Evolutionary conservation across 805 yeast species (phyloP).

Genomic region (Lachancea nothofagi): DNA sequence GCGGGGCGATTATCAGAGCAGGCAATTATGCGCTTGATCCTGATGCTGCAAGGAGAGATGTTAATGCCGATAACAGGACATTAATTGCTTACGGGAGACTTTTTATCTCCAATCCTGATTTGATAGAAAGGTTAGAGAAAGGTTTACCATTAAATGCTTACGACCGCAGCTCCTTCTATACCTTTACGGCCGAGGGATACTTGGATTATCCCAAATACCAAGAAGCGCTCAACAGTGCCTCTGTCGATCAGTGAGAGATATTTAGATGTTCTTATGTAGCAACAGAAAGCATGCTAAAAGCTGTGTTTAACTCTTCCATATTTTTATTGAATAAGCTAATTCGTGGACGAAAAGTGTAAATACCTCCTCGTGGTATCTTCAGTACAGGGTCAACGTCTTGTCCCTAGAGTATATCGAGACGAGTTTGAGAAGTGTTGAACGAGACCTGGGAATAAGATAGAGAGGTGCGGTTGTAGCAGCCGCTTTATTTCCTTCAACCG

Average conservation of each 20-base stretch:
- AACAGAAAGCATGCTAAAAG: background rate
- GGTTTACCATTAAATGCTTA: slow-evolving; percentile 39
- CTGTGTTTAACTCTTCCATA: background rate
- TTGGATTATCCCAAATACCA: slow-evolving; percentile 38
- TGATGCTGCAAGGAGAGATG: slow-evolving; percentile 24
- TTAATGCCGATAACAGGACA: slow-evolving; percentile 39
- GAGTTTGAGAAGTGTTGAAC: too few relatives aligned
- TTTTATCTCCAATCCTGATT: slow-evolving; percentile 52
- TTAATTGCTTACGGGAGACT: slow-evolving; percentile 42
- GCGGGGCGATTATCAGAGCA: slow-evolving; percentile 40
- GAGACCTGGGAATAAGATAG: background rate
- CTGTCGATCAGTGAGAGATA: background rate
- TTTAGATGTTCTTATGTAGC: background rate
- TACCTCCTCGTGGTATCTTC: background rate
- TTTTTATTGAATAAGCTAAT: too few relatives aligned
- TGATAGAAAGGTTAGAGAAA: slow-evolving; percentile 40
- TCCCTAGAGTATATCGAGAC: background rate
- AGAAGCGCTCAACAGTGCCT: slow-evolving; percentile 19
- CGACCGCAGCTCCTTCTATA: slow-evolving; percentile 46
- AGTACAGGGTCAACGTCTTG: background rate
- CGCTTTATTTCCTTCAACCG: background rate
- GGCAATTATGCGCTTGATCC: slow-evolving; percentile 33
- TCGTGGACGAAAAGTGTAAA: background rate
- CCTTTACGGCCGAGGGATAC: slow-evolving; percentile 36
- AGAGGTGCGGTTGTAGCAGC: background rate